A percentile compares a stretch with the other conserved stretches of the same genome.
phyloP scores from a whole-genome alignment of 352 stramenopile species.

The Pythium aristosporum region DNA sequence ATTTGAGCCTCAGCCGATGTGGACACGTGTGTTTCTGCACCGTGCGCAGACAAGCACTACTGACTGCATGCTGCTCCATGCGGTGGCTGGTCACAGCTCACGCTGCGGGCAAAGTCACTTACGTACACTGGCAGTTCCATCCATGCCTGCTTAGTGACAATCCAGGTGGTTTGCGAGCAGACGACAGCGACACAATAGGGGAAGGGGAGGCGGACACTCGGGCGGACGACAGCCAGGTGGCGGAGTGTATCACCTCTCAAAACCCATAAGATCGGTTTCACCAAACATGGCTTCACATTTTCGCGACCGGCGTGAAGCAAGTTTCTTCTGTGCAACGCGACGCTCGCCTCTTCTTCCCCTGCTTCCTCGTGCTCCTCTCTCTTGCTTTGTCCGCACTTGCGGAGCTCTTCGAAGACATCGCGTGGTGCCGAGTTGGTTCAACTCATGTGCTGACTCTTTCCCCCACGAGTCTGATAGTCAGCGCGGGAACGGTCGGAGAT shows the following conservation, averaged over 20 bases:
- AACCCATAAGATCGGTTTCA: conserved; percentile 16
- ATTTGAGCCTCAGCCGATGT: too few relatives aligned
- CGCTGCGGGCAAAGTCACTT: background rate
- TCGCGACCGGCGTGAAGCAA: background rate
- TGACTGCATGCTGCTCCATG: background rate
- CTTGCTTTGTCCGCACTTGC: background rate
- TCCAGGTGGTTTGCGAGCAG: conserved; percentile 10
- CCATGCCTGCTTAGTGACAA: background rate
- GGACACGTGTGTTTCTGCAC: too few relatives aligned
- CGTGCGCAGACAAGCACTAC: too few relatives aligned
- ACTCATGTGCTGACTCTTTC: background rate
- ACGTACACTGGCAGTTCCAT: background rate
- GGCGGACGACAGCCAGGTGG: background rate
- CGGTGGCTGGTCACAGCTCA: background rate
- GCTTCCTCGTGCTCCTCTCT: background rate
- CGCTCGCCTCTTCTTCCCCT: background rate
- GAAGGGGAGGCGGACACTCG: conserved; percentile 12
- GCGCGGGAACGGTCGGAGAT: background rate
- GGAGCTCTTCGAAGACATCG: background rate
- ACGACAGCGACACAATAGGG: conserved; percentile 16
- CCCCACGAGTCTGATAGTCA: background rate
- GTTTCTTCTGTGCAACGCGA: background rate
- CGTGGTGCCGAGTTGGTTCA: background rate
- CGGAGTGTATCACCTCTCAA: conserved; percentile 6
- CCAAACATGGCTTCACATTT: conserved; percentile 14